A percentile compares a stretch with the other conserved stretches of the same genome.
These are phyloP conservation scores for Aspergillus brunneoviolaceus DNA, from an alignment of 2,329 filamentous ascomycete species.

Conservation along the genomic window DNA sequence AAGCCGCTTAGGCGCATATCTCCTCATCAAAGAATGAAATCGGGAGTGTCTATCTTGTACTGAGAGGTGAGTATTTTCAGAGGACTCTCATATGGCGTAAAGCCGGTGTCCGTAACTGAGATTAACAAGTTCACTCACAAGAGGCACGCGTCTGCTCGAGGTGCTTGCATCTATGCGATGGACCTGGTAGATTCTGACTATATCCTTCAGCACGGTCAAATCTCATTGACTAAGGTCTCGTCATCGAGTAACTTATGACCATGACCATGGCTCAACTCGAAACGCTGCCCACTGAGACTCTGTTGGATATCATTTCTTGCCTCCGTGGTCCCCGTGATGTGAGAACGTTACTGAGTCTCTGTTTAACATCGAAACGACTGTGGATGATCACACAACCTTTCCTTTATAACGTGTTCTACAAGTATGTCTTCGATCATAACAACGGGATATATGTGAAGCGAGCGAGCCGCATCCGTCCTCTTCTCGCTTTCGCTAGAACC, in stretches of 20 bases:
- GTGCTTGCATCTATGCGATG: neutral
- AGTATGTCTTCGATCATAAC: neutral
- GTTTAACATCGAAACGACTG: neutral
- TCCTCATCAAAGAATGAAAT: neutral
- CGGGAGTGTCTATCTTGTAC: neutral
- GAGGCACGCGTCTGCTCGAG: neutral
- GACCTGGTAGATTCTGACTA: neutral
- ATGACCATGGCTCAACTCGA: neutral
- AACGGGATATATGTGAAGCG: neutral
- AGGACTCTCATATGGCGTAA: neutral
- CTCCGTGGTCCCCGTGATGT: neutral
- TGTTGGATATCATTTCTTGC: neutral
- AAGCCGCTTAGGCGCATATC: no score
- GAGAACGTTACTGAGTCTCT: neutral
- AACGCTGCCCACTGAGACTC: neutral
- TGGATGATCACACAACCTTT: constrained; percentile 3
- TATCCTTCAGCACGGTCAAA: neutral
- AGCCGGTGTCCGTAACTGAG: neutral
- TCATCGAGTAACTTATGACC: neutral
- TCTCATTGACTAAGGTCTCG: neutral
- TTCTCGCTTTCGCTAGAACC: constrained; percentile 8
- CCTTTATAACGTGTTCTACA: constrained; percentile 1
- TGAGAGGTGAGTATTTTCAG: neutral
- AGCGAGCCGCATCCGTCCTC: neutral
- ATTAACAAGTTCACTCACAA: neutral